A percentile compares a stretch with the other conserved stretches of the same genome.
These are phyloP conservation scores for Starmerella floricola DNA, from an alignment of 805 yeast species.

Conservation along the genomic window DNA sequence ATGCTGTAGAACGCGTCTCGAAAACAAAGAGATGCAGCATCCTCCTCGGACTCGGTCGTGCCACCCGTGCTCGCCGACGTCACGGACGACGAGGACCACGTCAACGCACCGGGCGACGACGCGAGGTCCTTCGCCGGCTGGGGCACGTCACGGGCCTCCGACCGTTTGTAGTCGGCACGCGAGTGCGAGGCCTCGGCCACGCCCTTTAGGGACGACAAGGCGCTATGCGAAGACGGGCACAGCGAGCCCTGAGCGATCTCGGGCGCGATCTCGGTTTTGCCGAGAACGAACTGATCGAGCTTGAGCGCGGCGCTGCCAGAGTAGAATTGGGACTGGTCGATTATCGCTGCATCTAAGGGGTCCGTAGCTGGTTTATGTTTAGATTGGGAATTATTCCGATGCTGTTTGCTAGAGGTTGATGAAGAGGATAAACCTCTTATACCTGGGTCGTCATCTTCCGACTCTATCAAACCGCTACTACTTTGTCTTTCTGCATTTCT, in stretches of 20 bases:
- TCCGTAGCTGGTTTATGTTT: slow-evolving; percentile 2
- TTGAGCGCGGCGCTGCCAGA: slow-evolving; percentile 14
- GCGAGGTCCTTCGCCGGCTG: neutral
- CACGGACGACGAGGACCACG: slow-evolving; percentile 13
- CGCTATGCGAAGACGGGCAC: slow-evolving; percentile 13
- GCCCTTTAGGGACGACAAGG: slow-evolving; percentile 15
- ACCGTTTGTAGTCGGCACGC: too few species aligned
- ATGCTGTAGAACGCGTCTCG: slow-evolving; percentile 10
- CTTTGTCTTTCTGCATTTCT: slow-evolving; percentile 18
- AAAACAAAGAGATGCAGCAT: neutral
- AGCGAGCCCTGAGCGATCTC: slow-evolving; percentile 17
- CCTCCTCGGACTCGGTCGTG: neutral
- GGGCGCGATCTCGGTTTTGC: slow-evolving; percentile 15
- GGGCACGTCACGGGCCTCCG: too few species aligned
- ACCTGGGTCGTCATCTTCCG: slow-evolving; percentile 25
- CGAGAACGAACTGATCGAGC: slow-evolving; percentile 18
- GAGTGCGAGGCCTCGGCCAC: slow-evolving; percentile 12
- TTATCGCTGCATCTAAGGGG: slow-evolving; percentile 17
- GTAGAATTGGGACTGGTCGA: slow-evolving; percentile 6
- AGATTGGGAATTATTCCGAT: slow-evolving; percentile 1
- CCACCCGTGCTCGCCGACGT: neutral
- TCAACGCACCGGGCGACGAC: slow-evolving; percentile 16
- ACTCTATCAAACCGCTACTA: slow-evolving; percentile 13
- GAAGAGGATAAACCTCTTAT: slow-evolving; percentile 22
- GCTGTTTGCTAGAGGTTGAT: neutral